Evolutionary conservation across 805 yeast species (phyloP).

Genomic region (Soucietia sequanensis): DNA sequence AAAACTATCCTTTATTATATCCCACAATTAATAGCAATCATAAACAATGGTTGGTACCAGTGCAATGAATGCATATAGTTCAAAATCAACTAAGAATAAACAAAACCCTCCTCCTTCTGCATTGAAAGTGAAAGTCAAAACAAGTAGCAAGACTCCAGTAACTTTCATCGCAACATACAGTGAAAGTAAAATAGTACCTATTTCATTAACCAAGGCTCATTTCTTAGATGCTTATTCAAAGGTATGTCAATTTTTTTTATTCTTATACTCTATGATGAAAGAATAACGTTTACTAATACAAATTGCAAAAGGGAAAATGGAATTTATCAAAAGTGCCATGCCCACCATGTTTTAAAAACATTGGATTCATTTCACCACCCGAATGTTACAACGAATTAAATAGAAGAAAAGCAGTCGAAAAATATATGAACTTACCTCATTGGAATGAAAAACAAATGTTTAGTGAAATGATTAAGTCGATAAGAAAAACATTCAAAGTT

Average conservation of each 20-base stretch:
- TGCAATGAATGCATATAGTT: no score
- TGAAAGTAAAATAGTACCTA: conserved; percentile 17
- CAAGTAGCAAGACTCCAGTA: no score
- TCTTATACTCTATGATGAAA: conserved; percentile 12
- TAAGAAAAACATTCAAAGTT: conserved; percentile 43
- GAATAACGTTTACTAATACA: no score
- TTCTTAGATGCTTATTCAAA: conserved; percentile 54
- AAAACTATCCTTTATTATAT: no score
- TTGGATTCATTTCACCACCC: conserved; percentile 59
- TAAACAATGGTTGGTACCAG: no score
- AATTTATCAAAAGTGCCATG: conserved; percentile 53
- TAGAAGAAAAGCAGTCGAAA: conserved; percentile 44
- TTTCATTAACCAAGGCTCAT: conserved; percentile 46
- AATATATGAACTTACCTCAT: conserved; percentile 38
- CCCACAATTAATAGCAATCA: no score
- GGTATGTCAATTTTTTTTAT: conserved; percentile 17
- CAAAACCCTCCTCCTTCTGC: no score
- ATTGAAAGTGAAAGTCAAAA: no score
- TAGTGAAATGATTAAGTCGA: conserved; percentile 33
- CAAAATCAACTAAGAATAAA: no score
- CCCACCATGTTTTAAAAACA: conserved; percentile 50
- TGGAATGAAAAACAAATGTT: conserved; percentile 49
- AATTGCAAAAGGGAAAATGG: conserved; percentile 49
- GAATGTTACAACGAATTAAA: conserved; percentile 49
- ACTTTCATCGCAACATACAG: conserved; percentile 17